Conservation (phyloP, 805 yeast genomes). For the Spathaspora hagerdaliae region DNA sequence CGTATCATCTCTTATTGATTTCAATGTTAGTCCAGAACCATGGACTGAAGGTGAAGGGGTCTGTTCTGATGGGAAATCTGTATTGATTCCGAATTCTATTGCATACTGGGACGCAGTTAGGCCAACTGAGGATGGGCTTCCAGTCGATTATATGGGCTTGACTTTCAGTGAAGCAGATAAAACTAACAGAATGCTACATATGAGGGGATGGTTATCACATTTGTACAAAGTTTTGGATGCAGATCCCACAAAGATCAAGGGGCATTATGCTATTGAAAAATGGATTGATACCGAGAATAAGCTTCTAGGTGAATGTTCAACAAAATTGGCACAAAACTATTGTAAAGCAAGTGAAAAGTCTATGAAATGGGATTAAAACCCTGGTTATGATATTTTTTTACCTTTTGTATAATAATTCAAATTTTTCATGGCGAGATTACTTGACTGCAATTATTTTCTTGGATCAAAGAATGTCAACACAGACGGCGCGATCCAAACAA, state of each 20-base stretch:
- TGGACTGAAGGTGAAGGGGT: conserved; percentile 9
- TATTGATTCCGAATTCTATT: conserved; percentile 27
- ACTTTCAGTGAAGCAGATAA: conserved; percentile 25
- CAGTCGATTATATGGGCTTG: conserved; percentile 19
- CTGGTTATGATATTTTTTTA: too few species aligned
- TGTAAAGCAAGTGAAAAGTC: conserved; percentile 1
- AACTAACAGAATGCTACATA: conserved; percentile 20
- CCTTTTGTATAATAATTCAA: too few species aligned
- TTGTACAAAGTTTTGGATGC: conserved; percentile 5
- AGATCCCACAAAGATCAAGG: background rate
- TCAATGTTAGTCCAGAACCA: conserved; percentile 26
- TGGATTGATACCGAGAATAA: conserved; percentile 2
- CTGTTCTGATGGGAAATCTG: conserved; percentile 17
- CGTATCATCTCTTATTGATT: conserved; percentile 28
- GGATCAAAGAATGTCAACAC: too few species aligned
- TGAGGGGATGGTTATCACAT: conserved; percentile 17
- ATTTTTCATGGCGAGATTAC: too few species aligned
- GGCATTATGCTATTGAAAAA: background rate
- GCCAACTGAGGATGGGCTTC: background rate
- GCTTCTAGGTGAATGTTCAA: conserved; percentile 5
- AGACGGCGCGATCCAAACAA: too few species aligned
- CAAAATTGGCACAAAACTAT: conserved; percentile 5
- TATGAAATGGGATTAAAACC: background rate
- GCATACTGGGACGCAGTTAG: conserved; percentile 17
- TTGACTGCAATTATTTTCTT: too few species aligned